Percentiles rank a stretch among this genome's conserved stretches.
Evolutionary conservation across 805 yeast genomes (phyloP).

Genomic region (Monosporozyma aquatica): DNA sequence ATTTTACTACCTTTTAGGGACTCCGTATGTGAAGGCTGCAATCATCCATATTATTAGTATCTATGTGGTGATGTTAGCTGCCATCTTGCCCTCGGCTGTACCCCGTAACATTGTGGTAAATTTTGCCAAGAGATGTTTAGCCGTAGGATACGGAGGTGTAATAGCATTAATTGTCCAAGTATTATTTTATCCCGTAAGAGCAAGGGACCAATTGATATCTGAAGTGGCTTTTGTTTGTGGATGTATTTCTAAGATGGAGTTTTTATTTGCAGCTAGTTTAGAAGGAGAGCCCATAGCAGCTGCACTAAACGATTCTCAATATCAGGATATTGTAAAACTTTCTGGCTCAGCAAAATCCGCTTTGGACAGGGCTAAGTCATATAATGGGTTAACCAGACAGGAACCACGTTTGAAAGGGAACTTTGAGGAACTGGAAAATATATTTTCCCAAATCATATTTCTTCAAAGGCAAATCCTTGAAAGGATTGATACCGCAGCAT

Average conservation of each 20-base stretch:
- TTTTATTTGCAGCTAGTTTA: constrained; percentile 34
- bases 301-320: constrained; percentile 27
- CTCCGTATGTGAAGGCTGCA: constrained; percentile 44
- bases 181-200: constrained; percentile 38
- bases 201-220: constrained; percentile 36
- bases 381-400: constrained; percentile 33
- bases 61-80: constrained; percentile 39
- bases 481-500: constrained; percentile 38
- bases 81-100: constrained; percentile 32
- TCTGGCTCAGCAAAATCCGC: constrained; percentile 34
- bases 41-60: constrained; percentile 40
- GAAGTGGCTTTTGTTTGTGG: constrained; percentile 36
- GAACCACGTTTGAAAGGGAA: constrained; percentile 44
- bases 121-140: constrained; percentile 42
- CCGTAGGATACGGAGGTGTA: constrained; percentile 43
- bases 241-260: constrained; percentile 33
- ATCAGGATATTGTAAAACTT: constrained; percentile 25
- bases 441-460: constrained; percentile 38
- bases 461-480: constrained; percentile 39
- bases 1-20: constrained; percentile 36
- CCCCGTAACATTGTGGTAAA: constrained; percentile 35
- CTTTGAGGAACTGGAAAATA: constrained; percentile 32
- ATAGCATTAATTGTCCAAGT: constrained; percentile 40
- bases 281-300: constrained; percentile 30
- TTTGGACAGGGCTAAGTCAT: constrained; percentile 34